Base-by-base conservation (phyloP, 2,329 filamentous ascomycete genomes). In the Didymella segeticola region DNA sequence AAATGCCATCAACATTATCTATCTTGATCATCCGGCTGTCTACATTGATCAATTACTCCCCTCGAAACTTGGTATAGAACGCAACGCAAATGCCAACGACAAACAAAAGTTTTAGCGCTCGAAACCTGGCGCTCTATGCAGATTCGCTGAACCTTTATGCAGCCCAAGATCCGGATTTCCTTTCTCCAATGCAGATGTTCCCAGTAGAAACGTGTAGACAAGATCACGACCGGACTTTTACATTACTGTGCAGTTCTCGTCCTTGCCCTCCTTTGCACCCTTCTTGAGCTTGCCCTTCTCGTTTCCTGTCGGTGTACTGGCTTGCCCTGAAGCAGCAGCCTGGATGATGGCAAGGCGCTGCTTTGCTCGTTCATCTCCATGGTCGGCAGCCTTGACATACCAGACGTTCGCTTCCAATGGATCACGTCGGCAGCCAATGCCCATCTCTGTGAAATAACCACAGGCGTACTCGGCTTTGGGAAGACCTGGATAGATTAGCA, bases 361-460 rank as follows among this genome's bases (percentile, higher is more conserved):
- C 74, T 89, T 93, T 43, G 95, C 95, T 53, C 92, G 86, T 66
- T 95, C 90, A 68, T 98, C 93, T 39, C 93, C 95, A 43, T 91
- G 86, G 63, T 96, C 93, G 14, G 95, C 93, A 5, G 95, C 95
- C 75, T 90, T 91, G 63, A 99, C 93, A 72, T 99, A 99, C 93
- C 93, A 98, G 26, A 96, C 90, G 69, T 99, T 99, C 63, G 95
- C 93, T 75, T 97, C 93, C 36, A 99, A 83, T n/a, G 93, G 87
- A 73, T 99, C 95, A 42, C 91, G 87, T 30, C 92, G 89, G 74
- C 92, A 97, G 43, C 95, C 95, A 65, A 99, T 97, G 58, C 95
- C 95, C 90, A 96, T 96, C 75, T 99, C 95, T 5, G 93, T 97
- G 73, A 99, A 99, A 77, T 97, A 98, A 37, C 92, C 95, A 19